Conservation (phyloP, 1,284 basidiomycete species). For the Naganishia albida region DNA sequence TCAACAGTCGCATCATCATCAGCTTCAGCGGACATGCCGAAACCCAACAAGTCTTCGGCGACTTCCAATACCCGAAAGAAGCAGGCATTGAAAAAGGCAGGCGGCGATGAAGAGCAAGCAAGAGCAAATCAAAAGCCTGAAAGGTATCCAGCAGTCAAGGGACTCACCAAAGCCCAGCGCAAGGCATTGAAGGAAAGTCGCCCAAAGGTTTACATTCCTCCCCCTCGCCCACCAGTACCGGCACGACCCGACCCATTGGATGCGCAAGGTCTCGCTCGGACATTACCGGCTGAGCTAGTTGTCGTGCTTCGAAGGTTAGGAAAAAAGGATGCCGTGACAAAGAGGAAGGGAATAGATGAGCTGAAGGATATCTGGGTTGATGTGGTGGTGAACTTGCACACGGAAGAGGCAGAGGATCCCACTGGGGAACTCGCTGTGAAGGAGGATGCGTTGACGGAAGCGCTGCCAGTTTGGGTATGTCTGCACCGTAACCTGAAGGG, state of each 20-base stretch:
- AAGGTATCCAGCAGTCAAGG: constrained; percentile 41
- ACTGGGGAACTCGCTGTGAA: constrained; percentile 42
- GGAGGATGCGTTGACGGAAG: constrained; percentile 48
- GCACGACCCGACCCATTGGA: constrained; percentile 88
- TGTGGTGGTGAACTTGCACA: constrained; percentile 51
- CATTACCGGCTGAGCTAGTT: constrained; percentile 78
- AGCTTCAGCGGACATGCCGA: constrained; percentile 27
- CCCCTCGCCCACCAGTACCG: constrained; percentile 82
- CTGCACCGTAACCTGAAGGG: neutral
- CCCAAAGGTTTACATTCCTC: constrained; percentile 77
- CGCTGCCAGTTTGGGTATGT: constrained; percentile 81
- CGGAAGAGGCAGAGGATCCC: constrained; percentile 40
- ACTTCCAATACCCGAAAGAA: constrained; percentile 74
- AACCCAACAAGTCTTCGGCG: constrained; percentile 61
- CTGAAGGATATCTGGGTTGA: constrained; percentile 68
- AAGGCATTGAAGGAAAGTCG: constrained; percentile 61
- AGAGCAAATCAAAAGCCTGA: constrained; percentile 10
- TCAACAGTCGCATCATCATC: neutral
- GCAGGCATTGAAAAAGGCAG: constrained; percentile 36
- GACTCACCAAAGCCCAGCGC: constrained; percentile 50
- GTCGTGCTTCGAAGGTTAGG: constrained; percentile 77
- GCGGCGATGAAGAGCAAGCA: constrained; percentile 6
- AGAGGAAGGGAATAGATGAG: constrained; percentile 83
- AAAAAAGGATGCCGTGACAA: constrained; percentile 90
- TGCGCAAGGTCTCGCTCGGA: constrained; percentile 73